Evolutionary conservation across 768 basidiomycete species (phyloP).

Genomic region (Suillus americanus): DNA sequence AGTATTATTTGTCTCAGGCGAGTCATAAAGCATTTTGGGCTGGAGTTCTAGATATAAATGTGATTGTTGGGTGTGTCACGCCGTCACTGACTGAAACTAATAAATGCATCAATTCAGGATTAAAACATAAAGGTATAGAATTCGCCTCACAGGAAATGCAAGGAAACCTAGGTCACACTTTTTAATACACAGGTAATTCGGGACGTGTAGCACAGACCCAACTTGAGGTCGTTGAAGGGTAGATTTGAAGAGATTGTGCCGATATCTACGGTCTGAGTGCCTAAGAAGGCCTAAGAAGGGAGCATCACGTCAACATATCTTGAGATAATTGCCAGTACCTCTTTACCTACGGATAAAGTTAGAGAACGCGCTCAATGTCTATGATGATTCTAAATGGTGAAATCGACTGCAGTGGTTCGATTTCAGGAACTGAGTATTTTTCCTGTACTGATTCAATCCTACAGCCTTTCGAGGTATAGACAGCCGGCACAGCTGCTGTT

Average conservation of each 20-base stretch:
- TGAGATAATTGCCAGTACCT: not conserved
- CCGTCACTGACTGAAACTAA: slow-evolving; percentile 16
- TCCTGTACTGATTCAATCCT: not conserved
- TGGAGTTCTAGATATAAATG: slow-evolving; percentile 23
- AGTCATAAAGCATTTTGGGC: slow-evolving; percentile 27
- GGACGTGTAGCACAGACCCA: slow-evolving; percentile 6
- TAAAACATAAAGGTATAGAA: slow-evolving; percentile 5
- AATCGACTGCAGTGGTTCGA: not conserved
- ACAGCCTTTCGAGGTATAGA: not conserved
- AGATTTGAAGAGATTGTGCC: slow-evolving; percentile 1
- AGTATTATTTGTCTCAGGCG: slow-evolving; percentile 32
- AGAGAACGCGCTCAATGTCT: not conserved
- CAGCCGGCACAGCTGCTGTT: not conserved
- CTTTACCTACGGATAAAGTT: not conserved
- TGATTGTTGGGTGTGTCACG: slow-evolving; percentile 22
- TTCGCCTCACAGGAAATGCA: slow-evolving; percentile 16
- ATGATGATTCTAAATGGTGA: not conserved
- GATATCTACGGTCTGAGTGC: slow-evolving; percentile 9
- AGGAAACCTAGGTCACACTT: slow-evolving; percentile 5
- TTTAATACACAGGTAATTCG: slow-evolving; percentile 17
- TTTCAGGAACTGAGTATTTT: not conserved
- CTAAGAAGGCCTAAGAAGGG: slow-evolving; percentile 7
- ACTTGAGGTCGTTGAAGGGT: slow-evolving; percentile 1
- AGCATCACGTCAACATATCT: slow-evolving; percentile 1
- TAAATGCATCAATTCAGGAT: slow-evolving; percentile 10